These are phyloP conservation scores for Tricholoma terreum DNA, from an alignment of 768 basidiomycete species.

Conservation along the genomic window DNA sequence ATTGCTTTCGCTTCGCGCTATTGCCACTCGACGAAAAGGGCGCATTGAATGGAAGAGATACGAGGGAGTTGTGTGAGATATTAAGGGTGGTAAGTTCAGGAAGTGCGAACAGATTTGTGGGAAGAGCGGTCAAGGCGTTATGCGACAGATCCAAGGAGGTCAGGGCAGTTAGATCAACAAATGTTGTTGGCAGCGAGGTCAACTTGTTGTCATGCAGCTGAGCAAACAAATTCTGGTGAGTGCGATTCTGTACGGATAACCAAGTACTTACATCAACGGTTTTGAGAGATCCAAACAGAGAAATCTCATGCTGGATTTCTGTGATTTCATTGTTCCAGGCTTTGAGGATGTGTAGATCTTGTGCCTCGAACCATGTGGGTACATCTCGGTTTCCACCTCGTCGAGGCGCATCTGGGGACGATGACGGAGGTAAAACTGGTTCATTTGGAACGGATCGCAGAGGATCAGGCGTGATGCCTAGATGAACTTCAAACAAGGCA, in stretches of 20 bases:
- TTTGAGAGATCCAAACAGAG: constrained; percentile 81
- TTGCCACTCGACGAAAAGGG: constrained; percentile 42
- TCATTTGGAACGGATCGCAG: constrained; percentile 64
- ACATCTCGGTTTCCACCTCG: constrained; percentile 40
- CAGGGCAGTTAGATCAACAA: constrained; percentile 66
- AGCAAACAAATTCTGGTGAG: constrained; percentile 4
- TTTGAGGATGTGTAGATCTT: constrained; percentile 73
- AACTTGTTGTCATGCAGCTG: constrained; percentile 79
- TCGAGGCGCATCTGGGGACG: constrained; percentile 32
- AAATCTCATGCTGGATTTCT: constrained; percentile 80
- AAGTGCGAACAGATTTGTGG: constrained; percentile 62
- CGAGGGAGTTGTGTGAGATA: constrained; percentile 66
- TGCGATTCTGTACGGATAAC: neutral
- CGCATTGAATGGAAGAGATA: constrained; percentile 56
- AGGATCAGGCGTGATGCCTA: constrained; percentile 69
- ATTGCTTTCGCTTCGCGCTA: constrained; percentile 24
- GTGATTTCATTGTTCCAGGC: constrained; percentile 78
- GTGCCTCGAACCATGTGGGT: constrained; percentile 79
- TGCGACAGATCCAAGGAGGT: constrained; percentile 72
- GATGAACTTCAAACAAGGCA: constrained; percentile 75
- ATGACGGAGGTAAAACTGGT: constrained; percentile 44
- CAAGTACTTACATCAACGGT: constrained; percentile 64
- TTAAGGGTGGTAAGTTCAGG: constrained; percentile 66
- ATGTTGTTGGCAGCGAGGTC: constrained; percentile 54
- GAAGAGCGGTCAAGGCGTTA: constrained; percentile 63